Conservation (phyloP, 768 basidiomycete genomes). For the Lactarius trivialis region DNA sequence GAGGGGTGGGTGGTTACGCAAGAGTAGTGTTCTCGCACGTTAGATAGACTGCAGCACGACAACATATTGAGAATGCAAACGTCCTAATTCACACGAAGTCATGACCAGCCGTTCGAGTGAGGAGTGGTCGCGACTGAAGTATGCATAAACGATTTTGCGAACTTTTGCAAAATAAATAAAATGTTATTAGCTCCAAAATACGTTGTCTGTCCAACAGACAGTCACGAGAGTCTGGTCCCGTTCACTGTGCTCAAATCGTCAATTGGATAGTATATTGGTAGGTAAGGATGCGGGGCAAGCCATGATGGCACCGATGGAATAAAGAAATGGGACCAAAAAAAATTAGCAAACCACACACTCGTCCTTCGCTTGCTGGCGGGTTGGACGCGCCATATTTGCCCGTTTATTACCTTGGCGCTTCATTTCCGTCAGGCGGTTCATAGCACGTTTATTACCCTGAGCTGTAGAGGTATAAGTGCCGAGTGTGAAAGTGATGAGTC, state of each 20-base stretch:
- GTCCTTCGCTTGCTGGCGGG: constrained; percentile 87
- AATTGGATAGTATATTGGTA: background rate
- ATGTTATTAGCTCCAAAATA: too few species aligned
- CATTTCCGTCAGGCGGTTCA: constrained; percentile 93
- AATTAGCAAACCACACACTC: constrained; percentile 73
- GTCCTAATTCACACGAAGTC: too few species aligned
- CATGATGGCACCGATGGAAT: background rate
- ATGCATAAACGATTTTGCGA: too few species aligned
- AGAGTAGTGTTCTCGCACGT: constrained; percentile 35
- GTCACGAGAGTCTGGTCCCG: too few species aligned
- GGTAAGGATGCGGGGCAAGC: background rate
- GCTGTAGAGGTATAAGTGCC: constrained; percentile 39
- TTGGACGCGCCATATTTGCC: constrained; percentile 73
- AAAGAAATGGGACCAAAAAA: background rate
- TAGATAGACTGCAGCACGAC: background rate
- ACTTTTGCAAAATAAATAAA: too few species aligned
- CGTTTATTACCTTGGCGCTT: constrained; percentile 83
- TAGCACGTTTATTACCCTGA: constrained; percentile 97
- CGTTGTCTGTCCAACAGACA: too few species aligned
- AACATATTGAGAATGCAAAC: background rate
- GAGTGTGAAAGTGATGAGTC: background rate
- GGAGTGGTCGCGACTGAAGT: too few species aligned
- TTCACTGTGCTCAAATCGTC: background rate
- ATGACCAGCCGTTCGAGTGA: too few species aligned
- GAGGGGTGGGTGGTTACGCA: constrained; percentile 55